Percentiles rank a stretch among this genome's conserved stretches.
Evolutionary conservation across 495 filamentous ascomycete genomes (phyloP).

Genomic region (Sabuloglossum arenarium): DNA sequence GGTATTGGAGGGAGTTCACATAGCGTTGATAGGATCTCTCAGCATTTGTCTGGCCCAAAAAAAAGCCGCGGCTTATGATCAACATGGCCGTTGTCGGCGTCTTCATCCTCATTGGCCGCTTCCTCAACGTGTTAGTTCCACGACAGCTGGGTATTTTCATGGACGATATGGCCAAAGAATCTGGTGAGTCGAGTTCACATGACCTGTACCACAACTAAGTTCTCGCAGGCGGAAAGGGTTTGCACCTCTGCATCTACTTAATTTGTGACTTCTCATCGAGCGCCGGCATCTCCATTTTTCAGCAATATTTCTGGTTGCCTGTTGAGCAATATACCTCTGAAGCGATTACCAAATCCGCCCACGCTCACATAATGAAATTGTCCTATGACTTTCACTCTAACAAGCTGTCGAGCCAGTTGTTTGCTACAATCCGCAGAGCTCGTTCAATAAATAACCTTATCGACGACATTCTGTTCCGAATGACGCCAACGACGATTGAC

Average conservation of each 20-base stretch:
- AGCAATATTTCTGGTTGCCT: slow-evolving; percentile 40
- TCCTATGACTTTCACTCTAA: slow-evolving; percentile 62
- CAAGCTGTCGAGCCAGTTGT: slow-evolving; percentile 50
- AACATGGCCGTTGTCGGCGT: slow-evolving; percentile 32
- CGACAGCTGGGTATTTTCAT: slow-evolving; percentile 42
- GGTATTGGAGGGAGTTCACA: not conserved
- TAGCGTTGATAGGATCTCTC: slow-evolving; percentile 23
- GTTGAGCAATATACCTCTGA: slow-evolving; percentile 42
- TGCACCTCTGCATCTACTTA: too few species aligned
- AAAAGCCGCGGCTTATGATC: slow-evolving; percentile 30
- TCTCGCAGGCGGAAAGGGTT: too few species aligned
- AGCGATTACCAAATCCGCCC: slow-evolving; percentile 39
- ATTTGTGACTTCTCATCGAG: too few species aligned
- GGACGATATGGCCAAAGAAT: slow-evolving; percentile 23
- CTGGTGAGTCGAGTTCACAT: slow-evolving; percentile 20
- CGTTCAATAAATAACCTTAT: slow-evolving; percentile 38
- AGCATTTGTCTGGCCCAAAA: slow-evolving; percentile 43
- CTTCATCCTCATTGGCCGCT: slow-evolving; percentile 38
- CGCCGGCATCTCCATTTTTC: slow-evolving; percentile 31
- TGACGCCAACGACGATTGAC: slow-evolving; percentile 51
- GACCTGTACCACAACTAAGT: too few species aligned
- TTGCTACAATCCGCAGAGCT: slow-evolving; percentile 42
- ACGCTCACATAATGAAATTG: slow-evolving; percentile 54
- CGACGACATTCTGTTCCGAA: slow-evolving; percentile 42
- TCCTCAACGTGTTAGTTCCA: slow-evolving; percentile 41